These are phyloP conservation scores for Phalaenopsis hybrid DNA, from an alignment of 116 monocot species.

Conservation along the genomic window DNA sequence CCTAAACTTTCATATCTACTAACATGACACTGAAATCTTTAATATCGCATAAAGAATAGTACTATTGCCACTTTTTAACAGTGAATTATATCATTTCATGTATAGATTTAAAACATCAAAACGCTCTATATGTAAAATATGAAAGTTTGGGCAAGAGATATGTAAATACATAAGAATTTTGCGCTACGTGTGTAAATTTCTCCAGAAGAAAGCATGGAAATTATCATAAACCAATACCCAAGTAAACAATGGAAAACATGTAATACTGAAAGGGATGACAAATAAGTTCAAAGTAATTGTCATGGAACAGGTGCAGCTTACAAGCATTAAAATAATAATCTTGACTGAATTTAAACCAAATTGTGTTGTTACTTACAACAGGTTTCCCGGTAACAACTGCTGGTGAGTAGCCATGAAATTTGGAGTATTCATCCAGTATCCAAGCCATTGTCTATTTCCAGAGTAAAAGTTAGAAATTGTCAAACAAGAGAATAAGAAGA, in stretches of 20 bases:
- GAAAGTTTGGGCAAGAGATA: too few species aligned
- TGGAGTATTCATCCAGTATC: conserved; percentile 88
- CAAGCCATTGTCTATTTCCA: conserved; percentile 76
- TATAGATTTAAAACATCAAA: too few species aligned
- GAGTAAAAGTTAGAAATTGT: background rate
- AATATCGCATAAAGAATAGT: too few species aligned
- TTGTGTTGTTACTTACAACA: conserved; percentile 53
- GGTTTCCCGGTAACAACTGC: conserved; percentile 92
- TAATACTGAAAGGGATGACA: background rate
- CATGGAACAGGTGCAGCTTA: background rate
- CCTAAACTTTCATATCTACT: too few species aligned
- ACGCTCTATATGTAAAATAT: too few species aligned
- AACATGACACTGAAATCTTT: too few species aligned
- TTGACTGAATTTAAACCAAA: background rate
- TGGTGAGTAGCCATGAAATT: conserved; percentile 89
- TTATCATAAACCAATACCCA: background rate
- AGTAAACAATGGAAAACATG: too few species aligned
- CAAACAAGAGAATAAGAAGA: conserved; percentile 2
- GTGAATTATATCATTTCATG: too few species aligned
- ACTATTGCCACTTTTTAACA: too few species aligned
- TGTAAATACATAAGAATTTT: too few species aligned
- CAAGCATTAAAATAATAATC: background rate
- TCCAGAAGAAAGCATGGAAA: background rate
- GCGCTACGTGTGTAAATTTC: too few species aligned
- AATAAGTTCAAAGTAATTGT: too few species aligned